A percentile compares a stretch with the other conserved stretches of the same genome.
Evolutionary conservation across 2,329 filamentous ascomycete species (phyloP).

Genomic region (Coniochaeta sp.): DNA sequence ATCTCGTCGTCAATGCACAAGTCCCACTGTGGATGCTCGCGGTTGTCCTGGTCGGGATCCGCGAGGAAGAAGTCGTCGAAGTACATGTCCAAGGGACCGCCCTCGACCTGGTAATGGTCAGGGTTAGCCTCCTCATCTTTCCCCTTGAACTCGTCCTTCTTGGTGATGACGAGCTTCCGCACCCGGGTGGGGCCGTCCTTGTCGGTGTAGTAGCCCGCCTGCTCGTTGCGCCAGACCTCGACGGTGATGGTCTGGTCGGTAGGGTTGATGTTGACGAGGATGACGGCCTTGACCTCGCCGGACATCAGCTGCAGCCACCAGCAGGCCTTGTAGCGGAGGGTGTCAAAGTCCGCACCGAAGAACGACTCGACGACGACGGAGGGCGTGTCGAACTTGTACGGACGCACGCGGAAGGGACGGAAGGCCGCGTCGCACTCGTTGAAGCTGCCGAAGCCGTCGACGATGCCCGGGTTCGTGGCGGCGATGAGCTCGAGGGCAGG

Average conservation of each 20-base stretch:
- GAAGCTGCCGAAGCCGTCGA: background rate
- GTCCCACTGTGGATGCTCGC: background rate
- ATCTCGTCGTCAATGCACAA: background rate
- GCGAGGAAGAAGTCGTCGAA: background rate
- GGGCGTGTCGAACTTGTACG: conserved; percentile 1
- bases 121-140: background rate
- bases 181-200: background rate
- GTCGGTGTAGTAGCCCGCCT: background rate
- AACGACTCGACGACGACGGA: background rate
- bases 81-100: background rate
- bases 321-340: background rate
- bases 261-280: background rate
- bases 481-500: background rate
- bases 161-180: background rate
- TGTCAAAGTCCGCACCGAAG: background rate
- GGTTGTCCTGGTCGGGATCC: background rate
- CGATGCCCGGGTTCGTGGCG: background rate
- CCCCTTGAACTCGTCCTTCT: background rate
- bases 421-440: background rate
- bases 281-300: background rate
- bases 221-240: background rate
- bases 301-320: conserved; percentile 1
- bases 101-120: background rate
- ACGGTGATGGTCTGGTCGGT: background rate
- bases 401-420: background rate